These are phyloP conservation scores for Phialophora chinensis DNA, from an alignment of 2,329 filamentous ascomycete genomes.

Conservation along the genomic window DNA sequence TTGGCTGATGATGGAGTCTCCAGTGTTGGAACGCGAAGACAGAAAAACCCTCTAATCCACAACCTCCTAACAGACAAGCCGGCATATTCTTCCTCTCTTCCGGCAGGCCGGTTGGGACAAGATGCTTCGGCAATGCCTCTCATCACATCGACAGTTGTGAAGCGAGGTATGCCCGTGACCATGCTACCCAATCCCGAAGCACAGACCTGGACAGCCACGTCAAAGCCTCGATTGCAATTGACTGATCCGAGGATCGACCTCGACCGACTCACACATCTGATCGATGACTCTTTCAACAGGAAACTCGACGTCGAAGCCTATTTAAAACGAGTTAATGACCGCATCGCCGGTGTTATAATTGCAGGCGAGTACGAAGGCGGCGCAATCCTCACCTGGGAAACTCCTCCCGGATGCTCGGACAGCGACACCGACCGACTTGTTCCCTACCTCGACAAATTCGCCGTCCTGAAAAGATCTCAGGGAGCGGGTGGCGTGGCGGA, in stretches of 20 bases:
- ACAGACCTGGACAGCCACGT: slow-evolving; percentile 71
- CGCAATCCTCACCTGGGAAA: slow-evolving; percentile 93
- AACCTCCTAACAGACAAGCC: slow-evolving; percentile 96
- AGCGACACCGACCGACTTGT: slow-evolving; percentile 69
- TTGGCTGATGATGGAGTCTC: slow-evolving; percentile 44
- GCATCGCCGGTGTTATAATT: slow-evolving; percentile 88
- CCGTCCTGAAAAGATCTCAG: slow-evolving; percentile 85
- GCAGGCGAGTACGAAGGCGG: slow-evolving; percentile 96
- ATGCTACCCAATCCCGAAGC: slow-evolving; percentile 75
- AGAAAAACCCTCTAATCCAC: slow-evolving; percentile 87
- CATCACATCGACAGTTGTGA: slow-evolving; percentile 77
- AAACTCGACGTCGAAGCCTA: slow-evolving; percentile 85
- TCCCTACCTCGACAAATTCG: slow-evolving; percentile 97
- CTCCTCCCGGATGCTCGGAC: slow-evolving; percentile 65
- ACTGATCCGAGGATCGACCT: slow-evolving; percentile 84
- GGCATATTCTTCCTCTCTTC: slow-evolving; percentile 87
- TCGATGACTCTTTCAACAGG: slow-evolving; percentile 90
- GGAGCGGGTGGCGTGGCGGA: slow-evolving; percentile 92
- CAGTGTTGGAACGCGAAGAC: slow-evolving; percentile 62
- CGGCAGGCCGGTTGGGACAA: slow-evolving; percentile 65
- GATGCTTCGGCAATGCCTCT: slow-evolving; percentile 42
- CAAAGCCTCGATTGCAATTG: slow-evolving; percentile 68
- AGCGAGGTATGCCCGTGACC: slow-evolving; percentile 86
- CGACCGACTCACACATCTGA: slow-evolving; percentile 79
- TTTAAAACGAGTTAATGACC: slow-evolving; percentile 76